phyloP scores from a whole-genome alignment of 768 basidiomycete species.

The Suillus clintonianus region DNA sequence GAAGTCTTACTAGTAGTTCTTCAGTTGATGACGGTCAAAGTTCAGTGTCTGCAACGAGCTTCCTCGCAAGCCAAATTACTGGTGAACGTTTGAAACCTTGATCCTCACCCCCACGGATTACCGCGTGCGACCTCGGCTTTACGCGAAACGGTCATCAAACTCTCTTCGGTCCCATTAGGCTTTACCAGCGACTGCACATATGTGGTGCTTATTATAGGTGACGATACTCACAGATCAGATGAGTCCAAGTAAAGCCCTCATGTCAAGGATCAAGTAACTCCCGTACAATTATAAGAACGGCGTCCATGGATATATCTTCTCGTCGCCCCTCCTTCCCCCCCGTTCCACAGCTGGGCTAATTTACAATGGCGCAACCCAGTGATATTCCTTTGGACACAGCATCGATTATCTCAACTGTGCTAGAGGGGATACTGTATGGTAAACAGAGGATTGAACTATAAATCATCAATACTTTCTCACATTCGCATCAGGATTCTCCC shows the following conservation, averaged over 20 bases:
- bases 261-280: not conserved
- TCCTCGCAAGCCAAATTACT: not conserved
- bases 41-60: not conserved
- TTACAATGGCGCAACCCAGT: constrained; percentile 1
- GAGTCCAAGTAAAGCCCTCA: not conserved
- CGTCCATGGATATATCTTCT: not conserved
- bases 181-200: not conserved
- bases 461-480: not conserved
- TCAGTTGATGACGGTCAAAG: not conserved
- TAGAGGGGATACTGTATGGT: constrained; percentile 30
- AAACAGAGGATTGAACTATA: not conserved
- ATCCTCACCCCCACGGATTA: not conserved
- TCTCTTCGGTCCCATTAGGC: not conserved
- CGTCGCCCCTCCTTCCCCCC: not conserved
- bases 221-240: not conserved
- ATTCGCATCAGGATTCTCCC: constrained; percentile 23
- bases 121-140: not conserved
- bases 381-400: constrained; percentile 20
- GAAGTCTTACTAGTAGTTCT: not conserved
- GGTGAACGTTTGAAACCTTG: not conserved
- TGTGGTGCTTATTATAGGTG: not conserved
- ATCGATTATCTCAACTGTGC: constrained; percentile 23
- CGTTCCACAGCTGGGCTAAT: not conserved
- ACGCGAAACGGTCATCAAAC: not conserved
- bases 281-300: not conserved